phyloP scores from a whole-genome alignment of 1,284 basidiomycete genomes.

The Takashimella tepidaria region DNA sequence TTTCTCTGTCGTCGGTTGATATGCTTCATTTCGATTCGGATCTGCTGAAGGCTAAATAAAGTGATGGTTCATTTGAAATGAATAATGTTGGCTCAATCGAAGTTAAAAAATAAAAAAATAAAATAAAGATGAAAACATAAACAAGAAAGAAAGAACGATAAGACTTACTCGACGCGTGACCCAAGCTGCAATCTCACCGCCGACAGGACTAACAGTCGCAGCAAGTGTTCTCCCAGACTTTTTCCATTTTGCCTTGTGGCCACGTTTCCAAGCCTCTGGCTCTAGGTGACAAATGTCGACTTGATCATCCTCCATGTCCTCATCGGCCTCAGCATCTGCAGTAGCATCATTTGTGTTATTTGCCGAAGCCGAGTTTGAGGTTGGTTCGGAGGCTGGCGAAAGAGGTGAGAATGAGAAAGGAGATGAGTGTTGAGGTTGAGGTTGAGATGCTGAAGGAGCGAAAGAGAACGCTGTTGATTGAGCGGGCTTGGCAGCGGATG shows the following conservation, averaged over 20 bases:
- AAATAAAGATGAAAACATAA: too few relatives aligned
- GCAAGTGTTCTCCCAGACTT: conserved; percentile 23
- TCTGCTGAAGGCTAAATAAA: conserved; percentile 20
- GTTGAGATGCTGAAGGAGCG: neutral
- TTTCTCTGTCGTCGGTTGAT: conserved; percentile 8
- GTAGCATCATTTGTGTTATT: too few relatives aligned
- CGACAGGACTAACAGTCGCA: conserved; percentile 29
- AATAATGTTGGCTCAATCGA: too few relatives aligned
- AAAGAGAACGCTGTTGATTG: neutral
- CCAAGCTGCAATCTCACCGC: conserved; percentile 36
- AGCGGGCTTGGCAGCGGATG: neutral
- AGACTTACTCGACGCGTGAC: conserved; percentile 24
- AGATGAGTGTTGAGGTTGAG: neutral
- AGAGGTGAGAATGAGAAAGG: neutral
- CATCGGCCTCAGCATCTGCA: neutral
- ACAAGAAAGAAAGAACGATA: neutral
- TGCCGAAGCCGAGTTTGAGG: too few relatives aligned
- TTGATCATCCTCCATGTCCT: conserved; percentile 3
- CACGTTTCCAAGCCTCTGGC: conserved; percentile 25
- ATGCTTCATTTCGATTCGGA: conserved; percentile 8
- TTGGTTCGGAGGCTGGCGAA: too few relatives aligned
- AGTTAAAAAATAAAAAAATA: too few relatives aligned
- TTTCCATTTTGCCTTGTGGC: conserved; percentile 34
- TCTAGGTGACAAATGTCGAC: conserved; percentile 19
- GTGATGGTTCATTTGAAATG: neutral